Percentiles rank a stretch among this genome's conserved stretches.
These are phyloP conservation scores for Penicillium cinerascens DNA, from an alignment of 495 filamentous ascomycete species.

Conservation along the genomic window DNA sequence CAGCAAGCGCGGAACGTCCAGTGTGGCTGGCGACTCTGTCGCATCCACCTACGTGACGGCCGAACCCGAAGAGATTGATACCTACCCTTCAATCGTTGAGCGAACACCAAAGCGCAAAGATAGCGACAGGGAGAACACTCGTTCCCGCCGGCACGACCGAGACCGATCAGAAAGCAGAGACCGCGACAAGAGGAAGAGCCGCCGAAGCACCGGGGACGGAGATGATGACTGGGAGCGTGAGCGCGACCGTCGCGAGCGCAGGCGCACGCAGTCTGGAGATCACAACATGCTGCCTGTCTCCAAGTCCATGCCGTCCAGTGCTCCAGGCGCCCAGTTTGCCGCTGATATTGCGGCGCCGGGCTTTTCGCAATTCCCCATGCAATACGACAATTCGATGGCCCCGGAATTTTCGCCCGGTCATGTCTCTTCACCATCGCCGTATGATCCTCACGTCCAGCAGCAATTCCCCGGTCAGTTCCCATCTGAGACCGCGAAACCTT, in stretches of 20 bases:
- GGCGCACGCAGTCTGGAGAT: slow-evolving; percentile 35
- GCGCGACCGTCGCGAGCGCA: slow-evolving; percentile 28
- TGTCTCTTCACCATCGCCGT: slow-evolving; percentile 20
- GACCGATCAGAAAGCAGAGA: slow-evolving; percentile 33
- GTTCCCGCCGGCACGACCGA: slow-evolving; percentile 29
- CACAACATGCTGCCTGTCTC: slow-evolving; percentile 27
- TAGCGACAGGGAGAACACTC: slow-evolving; percentile 32
- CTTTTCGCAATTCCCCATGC: slow-evolving; percentile 46
- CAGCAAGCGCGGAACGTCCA: slow-evolving; percentile 34
- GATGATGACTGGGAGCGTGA: slow-evolving; percentile 28
- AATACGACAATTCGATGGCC: slow-evolving; percentile 29
- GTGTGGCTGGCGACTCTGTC: slow-evolving; percentile 43
- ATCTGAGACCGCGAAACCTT: slow-evolving; percentile 39
- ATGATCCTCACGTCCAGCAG: slow-evolving; percentile 51
- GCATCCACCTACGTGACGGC: slow-evolving; percentile 56
- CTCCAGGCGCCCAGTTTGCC: slow-evolving; percentile 25
- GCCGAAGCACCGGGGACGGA: slow-evolving; percentile 21
- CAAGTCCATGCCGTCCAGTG: slow-evolving; percentile 21
- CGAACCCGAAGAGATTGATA: slow-evolving; percentile 32
- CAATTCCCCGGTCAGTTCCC: slow-evolving; percentile 62
- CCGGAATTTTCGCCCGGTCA: slow-evolving; percentile 16
- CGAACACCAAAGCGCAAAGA: slow-evolving; percentile 32
- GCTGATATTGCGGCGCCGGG: slow-evolving; percentile 38
- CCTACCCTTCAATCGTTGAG: slow-evolving; percentile 30
- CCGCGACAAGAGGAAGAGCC: slow-evolving; percentile 29